A percentile compares a stretch with the other conserved stretches of the same genome.
Conservation (phyloP, 495 filamentous ascomycete species). For the Podospora pseudocomata region DNA sequence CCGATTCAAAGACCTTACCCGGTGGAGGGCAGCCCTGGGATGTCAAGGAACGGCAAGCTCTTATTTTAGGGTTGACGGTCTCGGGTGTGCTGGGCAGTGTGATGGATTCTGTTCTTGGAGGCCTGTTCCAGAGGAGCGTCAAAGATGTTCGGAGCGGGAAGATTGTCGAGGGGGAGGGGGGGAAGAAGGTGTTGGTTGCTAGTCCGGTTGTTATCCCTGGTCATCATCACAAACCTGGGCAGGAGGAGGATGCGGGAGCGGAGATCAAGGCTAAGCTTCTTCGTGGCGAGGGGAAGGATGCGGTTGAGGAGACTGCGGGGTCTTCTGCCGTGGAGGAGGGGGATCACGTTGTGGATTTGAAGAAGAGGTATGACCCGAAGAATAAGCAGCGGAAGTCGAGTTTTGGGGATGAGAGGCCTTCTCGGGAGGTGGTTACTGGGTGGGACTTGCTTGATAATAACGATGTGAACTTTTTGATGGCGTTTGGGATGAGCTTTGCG, state of each 20-base stretch:
- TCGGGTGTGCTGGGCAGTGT: constrained; percentile 77
- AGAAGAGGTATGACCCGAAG: constrained; percentile 39
- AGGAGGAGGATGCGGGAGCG: constrained; percentile 15
- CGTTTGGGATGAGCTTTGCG: constrained; percentile 69
- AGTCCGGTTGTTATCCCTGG: constrained; percentile 21
- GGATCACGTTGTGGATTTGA: constrained; percentile 23
- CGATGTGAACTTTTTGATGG: constrained; percentile 89
- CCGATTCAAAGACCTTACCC: constrained; percentile 29
- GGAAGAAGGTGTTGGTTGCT: constrained; percentile 63
- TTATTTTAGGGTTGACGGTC: constrained; percentile 58
- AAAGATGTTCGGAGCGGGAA: constrained; percentile 78
- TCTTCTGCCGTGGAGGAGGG: constrained; percentile 24
- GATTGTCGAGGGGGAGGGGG: constrained; percentile 84
- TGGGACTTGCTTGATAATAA: constrained; percentile 87
- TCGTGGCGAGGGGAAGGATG: constrained; percentile 32
- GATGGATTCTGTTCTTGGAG: constrained; percentile 82
- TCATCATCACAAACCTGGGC: constrained; percentile 1
- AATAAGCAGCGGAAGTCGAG: constrained; percentile 45
- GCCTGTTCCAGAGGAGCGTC: constrained; percentile 80
- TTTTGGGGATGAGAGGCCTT: constrained; percentile 57
- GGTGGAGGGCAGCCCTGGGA: constrained; percentile 45
- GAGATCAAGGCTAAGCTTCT: constrained; percentile 38
- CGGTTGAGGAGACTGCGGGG: constrained; percentile 33
- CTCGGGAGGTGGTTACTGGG: constrained; percentile 68
- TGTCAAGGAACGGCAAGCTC: constrained; percentile 47